phyloP scores from a whole-genome alignment of 1,284 basidiomycete species.

The Fomitopsis schrenkii region DNA sequence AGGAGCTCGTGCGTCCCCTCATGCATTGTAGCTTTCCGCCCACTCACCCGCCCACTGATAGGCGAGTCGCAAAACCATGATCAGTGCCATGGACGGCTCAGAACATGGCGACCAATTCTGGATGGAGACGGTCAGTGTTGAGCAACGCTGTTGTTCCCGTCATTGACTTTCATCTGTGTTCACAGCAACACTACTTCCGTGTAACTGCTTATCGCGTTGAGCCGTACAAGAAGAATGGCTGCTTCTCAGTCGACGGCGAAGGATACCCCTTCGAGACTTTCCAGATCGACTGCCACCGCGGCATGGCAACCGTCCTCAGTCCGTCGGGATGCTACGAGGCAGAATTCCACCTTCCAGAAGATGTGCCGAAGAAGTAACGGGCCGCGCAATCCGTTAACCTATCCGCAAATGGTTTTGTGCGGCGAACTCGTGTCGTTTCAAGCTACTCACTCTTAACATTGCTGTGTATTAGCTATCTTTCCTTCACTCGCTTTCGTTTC shows the following conservation, averaged over 20 bases:
- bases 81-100: conserved; percentile 64
- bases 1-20: conserved; percentile 49
- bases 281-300: conserved; percentile 78
- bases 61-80: conserved; percentile 53
- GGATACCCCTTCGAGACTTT: conserved; percentile 75
- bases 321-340: conserved; percentile 63
- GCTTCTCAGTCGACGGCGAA: conserved; percentile 82
- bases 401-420: neutral
- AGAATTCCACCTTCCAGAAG: conserved; percentile 35
- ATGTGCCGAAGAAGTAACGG: neutral
- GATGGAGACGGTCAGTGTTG: conserved; percentile 50
- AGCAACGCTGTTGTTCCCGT: conserved; percentile 2
- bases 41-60: conserved; percentile 19
- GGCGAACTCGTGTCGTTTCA: neutral
- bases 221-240: conserved; percentile 52
- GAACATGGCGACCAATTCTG: conserved; percentile 69
- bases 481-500: neutral
- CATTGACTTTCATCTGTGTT: too few relatives aligned
- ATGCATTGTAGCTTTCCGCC: conserved; percentile 2
- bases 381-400: neutral
- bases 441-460: neutral
- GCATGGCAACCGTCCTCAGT: conserved; percentile 69
- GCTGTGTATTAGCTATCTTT: neutral
- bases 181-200: conserved; percentile 66
- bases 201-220: conserved; percentile 73